Evolutionary conservation across 2,329 filamentous ascomycete genomes (phyloP).

Genomic region (Monosporascus sp.): DNA sequence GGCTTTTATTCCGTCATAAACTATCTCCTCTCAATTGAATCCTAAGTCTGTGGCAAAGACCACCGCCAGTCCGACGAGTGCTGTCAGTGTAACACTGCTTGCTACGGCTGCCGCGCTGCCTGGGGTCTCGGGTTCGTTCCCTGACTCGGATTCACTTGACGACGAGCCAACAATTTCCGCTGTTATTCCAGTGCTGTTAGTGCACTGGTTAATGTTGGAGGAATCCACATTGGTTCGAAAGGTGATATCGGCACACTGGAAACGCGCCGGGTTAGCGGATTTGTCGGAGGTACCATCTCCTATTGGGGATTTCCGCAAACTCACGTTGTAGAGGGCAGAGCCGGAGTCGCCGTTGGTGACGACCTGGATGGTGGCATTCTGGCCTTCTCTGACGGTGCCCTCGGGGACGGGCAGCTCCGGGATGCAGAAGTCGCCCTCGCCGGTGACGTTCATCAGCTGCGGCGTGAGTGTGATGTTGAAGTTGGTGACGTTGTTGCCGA

Average conservation of each 20-base stretch:
- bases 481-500: slow-evolving; percentile 47
- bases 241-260: slow-evolving; percentile 67
- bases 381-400: slow-evolving; percentile 50
- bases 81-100: slow-evolving; percentile 24
- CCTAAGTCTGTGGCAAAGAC: slow-evolving; percentile 33
- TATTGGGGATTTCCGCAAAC: slow-evolving; percentile 16
- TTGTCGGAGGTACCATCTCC: background rate
- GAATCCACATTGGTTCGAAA: slow-evolving; percentile 46
- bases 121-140: slow-evolving; percentile 7
- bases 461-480: slow-evolving; percentile 66
- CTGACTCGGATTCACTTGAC: background rate
- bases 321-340: slow-evolving; percentile 62
- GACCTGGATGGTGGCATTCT: slow-evolving; percentile 63
- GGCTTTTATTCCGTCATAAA: background rate
- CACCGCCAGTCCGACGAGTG: slow-evolving; percentile 32
- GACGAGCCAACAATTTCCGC: background rate
- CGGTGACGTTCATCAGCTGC: slow-evolving; percentile 53
- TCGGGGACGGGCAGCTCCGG: slow-evolving; percentile 50
- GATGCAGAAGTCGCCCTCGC: slow-evolving; percentile 61
- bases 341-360: slow-evolving; percentile 55
- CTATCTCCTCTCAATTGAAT: slow-evolving; percentile 18
- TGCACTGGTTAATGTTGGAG: slow-evolving; percentile 38
- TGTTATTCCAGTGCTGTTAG: slow-evolving; percentile 49
- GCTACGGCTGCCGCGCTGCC: slow-evolving; percentile 7
- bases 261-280: background rate